Evolutionary conservation across 805 yeast species (phyloP).

Genomic region (Schwanniomyces vanrijiae): DNA sequence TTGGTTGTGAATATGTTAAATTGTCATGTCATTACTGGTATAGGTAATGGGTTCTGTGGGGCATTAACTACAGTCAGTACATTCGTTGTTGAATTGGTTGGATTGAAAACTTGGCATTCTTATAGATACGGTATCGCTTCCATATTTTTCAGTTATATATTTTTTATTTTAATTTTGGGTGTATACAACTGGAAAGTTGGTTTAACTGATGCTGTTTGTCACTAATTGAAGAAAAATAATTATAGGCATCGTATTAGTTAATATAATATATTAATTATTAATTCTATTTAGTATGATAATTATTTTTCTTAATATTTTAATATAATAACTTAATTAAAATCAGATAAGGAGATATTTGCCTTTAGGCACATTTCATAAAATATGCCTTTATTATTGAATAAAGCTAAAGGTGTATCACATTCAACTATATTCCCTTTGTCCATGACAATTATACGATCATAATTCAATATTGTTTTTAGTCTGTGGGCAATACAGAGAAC

Average conservation of each 20-base stretch:
- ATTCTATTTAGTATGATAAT: neutral
- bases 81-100: slow-evolving; percentile 64
- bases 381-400: slow-evolving; percentile 27
- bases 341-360: slow-evolving; percentile 28
- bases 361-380: slow-evolving; percentile 39
- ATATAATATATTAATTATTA: neutral
- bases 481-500: slow-evolving; percentile 42
- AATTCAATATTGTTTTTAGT: slow-evolving; percentile 36
- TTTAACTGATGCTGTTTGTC: slow-evolving; percentile 24
- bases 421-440: slow-evolving; percentile 35
- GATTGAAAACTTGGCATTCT: slow-evolving; percentile 27
- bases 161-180: slow-evolving; percentile 64
- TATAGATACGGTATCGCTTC: slow-evolving; percentile 54
- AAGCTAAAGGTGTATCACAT: slow-evolving; percentile 34
- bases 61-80: slow-evolving; percentile 75
- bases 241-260: too few relatives aligned
- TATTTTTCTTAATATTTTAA: too few relatives aligned
- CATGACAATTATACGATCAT: slow-evolving; percentile 36
- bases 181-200: slow-evolving; percentile 70
- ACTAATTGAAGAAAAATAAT: too few relatives aligned
- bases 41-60: slow-evolving; percentile 70
- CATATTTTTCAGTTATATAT: slow-evolving; percentile 45
- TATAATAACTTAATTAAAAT: slow-evolving; percentile 5
- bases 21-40: slow-evolving; percentile 55
- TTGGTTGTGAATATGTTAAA: slow-evolving; percentile 31